Conservation (phyloP, 805 yeast genomes). For the Saccharomycopsis sp. region DNA sequence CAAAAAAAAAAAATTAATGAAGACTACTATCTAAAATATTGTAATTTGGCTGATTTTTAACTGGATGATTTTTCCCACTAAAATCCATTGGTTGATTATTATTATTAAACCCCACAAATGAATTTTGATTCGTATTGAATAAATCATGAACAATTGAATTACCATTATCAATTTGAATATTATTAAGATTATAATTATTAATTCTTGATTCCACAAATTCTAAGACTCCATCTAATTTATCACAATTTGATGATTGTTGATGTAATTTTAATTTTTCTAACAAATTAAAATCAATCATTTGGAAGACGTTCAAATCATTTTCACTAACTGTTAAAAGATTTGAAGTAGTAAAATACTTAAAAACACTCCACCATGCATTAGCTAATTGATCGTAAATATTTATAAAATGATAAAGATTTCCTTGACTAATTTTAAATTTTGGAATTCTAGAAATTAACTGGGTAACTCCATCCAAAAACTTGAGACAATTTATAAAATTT, state of each 20-base stretch:
- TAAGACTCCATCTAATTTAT: conserved; percentile 10
- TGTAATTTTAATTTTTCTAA: conserved; percentile 6
- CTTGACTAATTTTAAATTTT: conserved; percentile 34
- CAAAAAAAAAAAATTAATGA: no score
- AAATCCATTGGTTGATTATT: no score
- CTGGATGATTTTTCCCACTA: no score
- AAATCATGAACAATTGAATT: conserved; percentile 3
- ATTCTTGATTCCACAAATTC: conserved; percentile 12
- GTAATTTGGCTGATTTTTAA: no score
- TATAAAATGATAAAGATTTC: conserved; percentile 13
- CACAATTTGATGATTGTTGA: conserved; percentile 6
- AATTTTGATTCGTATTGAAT: no score
- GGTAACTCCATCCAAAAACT: conserved; percentile 54
- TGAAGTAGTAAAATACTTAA: background rate
- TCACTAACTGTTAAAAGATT: conserved; percentile 3
- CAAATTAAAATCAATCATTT: conserved; percentile 11
- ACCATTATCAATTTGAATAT: background rate
- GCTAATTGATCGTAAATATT: conserved; percentile 15
- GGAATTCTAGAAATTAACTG: conserved; percentile 55
- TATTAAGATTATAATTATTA: conserved; percentile 1
- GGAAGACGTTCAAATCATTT: conserved; percentile 11
- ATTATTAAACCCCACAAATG: no score
- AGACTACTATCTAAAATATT: no score
- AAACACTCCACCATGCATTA: conserved; percentile 15
- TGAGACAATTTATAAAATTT: conserved; percentile 42